phyloP scores from a whole-genome alignment of 73 alveolate species.

The Stentor roeselii region DNA sequence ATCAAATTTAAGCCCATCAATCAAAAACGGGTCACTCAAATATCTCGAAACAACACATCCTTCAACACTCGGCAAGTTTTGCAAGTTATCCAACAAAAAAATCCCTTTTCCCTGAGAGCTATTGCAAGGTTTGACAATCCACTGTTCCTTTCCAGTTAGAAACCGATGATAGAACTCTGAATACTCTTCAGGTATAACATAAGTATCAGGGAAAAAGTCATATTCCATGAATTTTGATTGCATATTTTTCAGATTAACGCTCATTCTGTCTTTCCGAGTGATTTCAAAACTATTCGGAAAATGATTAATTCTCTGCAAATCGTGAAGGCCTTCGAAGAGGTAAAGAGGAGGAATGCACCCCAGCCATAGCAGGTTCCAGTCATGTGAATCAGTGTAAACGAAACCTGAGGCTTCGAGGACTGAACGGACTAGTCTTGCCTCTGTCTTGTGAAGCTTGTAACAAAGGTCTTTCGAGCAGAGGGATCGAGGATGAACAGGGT shows the following conservation, averaged over 20 bases:
- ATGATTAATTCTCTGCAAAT: conserved; percentile 74
- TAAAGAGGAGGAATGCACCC: conserved; percentile 45
- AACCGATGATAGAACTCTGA: conserved; percentile 60
- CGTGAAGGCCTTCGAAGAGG: conserved; percentile 76
- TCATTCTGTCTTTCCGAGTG: conserved; percentile 80
- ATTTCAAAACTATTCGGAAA: conserved; percentile 78
- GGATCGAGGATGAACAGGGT: neutral
- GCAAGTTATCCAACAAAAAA: conserved; percentile 56
- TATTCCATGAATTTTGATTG: conserved; percentile 59
- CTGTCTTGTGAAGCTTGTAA: conserved; percentile 57
- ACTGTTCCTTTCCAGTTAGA: conserved; percentile 48
- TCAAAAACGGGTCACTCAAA: conserved; percentile 75
- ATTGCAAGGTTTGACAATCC: conserved; percentile 85
- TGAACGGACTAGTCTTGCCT: conserved; percentile 51
- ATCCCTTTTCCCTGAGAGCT: conserved; percentile 83
- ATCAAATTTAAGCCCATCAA: conserved; percentile 82
- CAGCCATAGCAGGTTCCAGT: conserved; percentile 67
- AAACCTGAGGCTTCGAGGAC: conserved; percentile 42
- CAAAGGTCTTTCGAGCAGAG: conserved; percentile 23
- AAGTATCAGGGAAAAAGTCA: conserved; percentile 79
- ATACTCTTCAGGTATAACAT: conserved; percentile 76
- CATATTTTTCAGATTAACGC: conserved; percentile 67
- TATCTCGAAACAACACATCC: conserved; percentile 71
- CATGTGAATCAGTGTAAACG: conserved; percentile 42
- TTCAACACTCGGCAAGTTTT: conserved; percentile 63